Conservation (phyloP, 1,139 yeast species). For the Zygoascus hellenicus region DNA sequence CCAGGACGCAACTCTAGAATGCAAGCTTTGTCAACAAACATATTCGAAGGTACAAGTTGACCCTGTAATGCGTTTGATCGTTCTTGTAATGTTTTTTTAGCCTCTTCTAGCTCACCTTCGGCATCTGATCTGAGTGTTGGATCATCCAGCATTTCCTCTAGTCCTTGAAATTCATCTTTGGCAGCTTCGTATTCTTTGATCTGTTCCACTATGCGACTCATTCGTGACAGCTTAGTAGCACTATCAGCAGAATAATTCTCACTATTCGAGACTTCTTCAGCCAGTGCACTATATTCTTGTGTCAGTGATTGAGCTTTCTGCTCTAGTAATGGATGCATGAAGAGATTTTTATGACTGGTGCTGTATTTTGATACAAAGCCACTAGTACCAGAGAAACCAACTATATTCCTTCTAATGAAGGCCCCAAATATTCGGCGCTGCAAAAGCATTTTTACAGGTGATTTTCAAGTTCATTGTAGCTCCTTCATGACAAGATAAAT, state of each 20-base stretch:
- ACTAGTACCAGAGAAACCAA: no score
- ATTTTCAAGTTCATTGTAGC: no score
- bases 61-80: slow-evolving; percentile 44
- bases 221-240: slow-evolving; percentile 51
- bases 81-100: slow-evolving; percentile 20
- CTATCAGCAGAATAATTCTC: slow-evolving; percentile 50
- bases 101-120: slow-evolving; percentile 43
- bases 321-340: slow-evolving; percentile 22
- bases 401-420: no score
- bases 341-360: not conserved
- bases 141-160: slow-evolving; percentile 34
- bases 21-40: slow-evolving; percentile 72
- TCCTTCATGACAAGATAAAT: no score
- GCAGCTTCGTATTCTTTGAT: slow-evolving; percentile 43
- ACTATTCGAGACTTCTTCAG: slow-evolving; percentile 41
- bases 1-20: slow-evolving; percentile 89
- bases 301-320: slow-evolving; percentile 53
- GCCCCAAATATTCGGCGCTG: no score
- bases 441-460: no score
- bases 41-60: slow-evolving; percentile 67
- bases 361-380: not conserved
- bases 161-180: slow-evolving; percentile 32
- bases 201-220: slow-evolving; percentile 49
- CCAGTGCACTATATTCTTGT: slow-evolving; percentile 46
- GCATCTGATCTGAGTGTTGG: slow-evolving; percentile 41